A percentile compares a stretch with the other conserved stretches of the same genome.
Conservation (phyloP, 164 flowering plant genomes). For the Buxus sempervirens region DNA sequence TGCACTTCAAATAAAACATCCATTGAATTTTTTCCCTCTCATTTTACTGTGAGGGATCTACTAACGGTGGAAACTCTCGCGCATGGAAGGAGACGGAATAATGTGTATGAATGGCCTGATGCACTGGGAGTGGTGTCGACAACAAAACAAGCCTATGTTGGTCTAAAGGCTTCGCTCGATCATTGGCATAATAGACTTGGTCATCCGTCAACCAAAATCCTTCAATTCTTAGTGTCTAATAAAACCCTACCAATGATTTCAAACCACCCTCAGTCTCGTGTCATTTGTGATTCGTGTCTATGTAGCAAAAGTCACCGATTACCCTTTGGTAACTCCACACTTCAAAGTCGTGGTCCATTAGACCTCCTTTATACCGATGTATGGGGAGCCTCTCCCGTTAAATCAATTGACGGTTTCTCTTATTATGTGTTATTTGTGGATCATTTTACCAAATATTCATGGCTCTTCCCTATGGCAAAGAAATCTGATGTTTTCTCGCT, state of each 20-base stretch:
- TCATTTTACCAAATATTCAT: background rate
- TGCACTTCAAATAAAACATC: background rate
- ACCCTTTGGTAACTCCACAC: background rate
- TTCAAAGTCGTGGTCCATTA: background rate
- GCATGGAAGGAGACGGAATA: background rate
- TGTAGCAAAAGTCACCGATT: no score
- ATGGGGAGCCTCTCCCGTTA: no score
- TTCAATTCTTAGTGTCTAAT: no score
- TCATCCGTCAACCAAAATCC: no score
- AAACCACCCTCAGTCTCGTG: no score
- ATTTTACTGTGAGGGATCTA: background rate
- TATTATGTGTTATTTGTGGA: background rate
- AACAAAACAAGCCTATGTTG: no score
- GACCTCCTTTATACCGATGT: no score
- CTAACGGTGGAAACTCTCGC: background rate
- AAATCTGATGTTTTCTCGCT: background rate
- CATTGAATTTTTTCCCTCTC: constrained; percentile 2
- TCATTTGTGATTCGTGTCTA: no score
- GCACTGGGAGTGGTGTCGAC: no score
- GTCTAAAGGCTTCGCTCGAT: no score
- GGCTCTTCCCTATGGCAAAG: background rate
- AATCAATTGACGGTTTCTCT: background rate
- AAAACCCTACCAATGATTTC: no score
- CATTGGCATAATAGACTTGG: no score
- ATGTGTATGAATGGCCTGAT: background rate